Conservation (phyloP, 1,284 basidiomycete species). For the Mycosarcoma maydis region DNA sequence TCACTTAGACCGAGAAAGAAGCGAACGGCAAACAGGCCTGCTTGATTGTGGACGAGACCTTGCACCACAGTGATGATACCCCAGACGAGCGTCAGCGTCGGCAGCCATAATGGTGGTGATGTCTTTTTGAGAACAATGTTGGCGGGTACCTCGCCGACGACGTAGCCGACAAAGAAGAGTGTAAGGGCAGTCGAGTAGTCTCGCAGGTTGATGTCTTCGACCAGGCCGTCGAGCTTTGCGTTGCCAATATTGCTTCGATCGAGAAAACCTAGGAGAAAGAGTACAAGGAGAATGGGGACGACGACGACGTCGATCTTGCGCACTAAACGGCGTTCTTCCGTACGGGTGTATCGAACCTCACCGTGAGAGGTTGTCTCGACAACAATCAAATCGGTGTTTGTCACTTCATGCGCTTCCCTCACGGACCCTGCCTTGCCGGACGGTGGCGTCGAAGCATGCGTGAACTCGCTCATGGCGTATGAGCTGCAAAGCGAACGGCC, state of each 20-base stretch:
- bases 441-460: slow-evolving; percentile 14
- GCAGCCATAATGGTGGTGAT: slow-evolving; percentile 74
- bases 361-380: slow-evolving; percentile 20
- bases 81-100: slow-evolving; percentile 73
- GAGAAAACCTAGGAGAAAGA: slow-evolving; percentile 49
- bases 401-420: slow-evolving; percentile 18
- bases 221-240: slow-evolving; percentile 52
- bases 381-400: slow-evolving; percentile 1
- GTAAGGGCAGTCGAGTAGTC: slow-evolving; percentile 48
- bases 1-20: slow-evolving; percentile 69
- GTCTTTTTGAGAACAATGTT: slow-evolving; percentile 71
- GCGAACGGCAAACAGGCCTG: slow-evolving; percentile 73
- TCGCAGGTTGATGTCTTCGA: slow-evolving; percentile 38
- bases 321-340: slow-evolving; percentile 48
- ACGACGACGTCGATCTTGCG: slow-evolving; percentile 55
- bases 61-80: slow-evolving; percentile 74
- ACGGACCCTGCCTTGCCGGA: slow-evolving; percentile 13
- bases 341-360: slow-evolving; percentile 37
- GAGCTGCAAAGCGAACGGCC: neutral
- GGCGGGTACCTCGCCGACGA: slow-evolving; percentile 51
- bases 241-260: slow-evolving; percentile 56
- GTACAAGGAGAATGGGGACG: slow-evolving; percentile 50
- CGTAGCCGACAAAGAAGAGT: slow-evolving; percentile 55
- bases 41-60: slow-evolving; percentile 72
- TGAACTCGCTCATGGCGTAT: slow-evolving; percentile 22